Conservation (phyloP, 2,329 filamentous ascomycete species). For the Tolypocladium tropicale region DNA sequence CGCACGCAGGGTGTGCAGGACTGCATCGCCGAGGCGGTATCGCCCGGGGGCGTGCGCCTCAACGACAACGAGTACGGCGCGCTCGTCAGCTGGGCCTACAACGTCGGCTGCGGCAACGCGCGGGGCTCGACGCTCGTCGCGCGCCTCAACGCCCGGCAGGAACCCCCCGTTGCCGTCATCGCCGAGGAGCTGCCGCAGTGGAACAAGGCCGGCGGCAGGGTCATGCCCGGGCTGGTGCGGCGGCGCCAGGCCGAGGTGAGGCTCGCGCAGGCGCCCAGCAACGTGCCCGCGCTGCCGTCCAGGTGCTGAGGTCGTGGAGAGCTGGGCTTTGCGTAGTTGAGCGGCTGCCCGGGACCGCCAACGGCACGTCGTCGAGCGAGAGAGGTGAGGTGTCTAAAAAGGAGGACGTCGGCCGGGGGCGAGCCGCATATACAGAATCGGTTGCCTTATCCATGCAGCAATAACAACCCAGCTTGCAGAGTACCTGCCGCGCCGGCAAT, state of each 20-base stretch:
- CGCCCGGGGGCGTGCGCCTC: neutral
- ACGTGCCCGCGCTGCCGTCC: no score
- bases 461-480: no score
- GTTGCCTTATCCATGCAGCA: no score
- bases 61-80: neutral
- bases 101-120: neutral
- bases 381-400: no score
- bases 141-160: neutral
- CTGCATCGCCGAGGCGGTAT: neutral
- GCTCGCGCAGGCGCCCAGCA: no score
- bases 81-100: neutral
- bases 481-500: neutral
- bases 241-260: neutral
- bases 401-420: no score
- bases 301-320: no score
- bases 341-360: no score
- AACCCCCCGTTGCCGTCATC: neutral
- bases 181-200: neutral
- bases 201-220: neutral
- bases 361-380: no score
- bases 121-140: neutral
- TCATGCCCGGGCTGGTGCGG: neutral
- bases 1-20: neutral
- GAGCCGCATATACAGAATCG: no score
- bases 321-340: no score